Base-by-base conservation (phyloP, 1,139 yeast genomes). In the Arxiozyma telluris region DNA sequence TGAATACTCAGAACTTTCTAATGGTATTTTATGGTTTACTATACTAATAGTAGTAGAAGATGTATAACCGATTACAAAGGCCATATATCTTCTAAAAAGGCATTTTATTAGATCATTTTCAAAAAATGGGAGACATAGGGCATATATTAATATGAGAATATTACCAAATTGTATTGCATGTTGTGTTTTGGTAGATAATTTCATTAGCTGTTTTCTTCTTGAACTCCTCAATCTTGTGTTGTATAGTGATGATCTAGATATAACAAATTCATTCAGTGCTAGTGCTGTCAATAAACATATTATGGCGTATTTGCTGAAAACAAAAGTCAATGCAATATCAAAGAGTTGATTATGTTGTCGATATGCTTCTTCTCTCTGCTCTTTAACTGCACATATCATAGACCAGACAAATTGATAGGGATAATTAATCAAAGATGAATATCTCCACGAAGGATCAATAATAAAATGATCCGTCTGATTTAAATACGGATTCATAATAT, bases 1-100 rank as follows among this genome's bases (percentile, higher is more conserved):
- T 1, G 70, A 60, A 51, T 62, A 66, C 43, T 67, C 70, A 4
- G 65, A 58, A 27, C 63, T 65, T 49, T 66, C 70, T 56, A 67
- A 54, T 3, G 71, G 70, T 23, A 59, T 58, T 17, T 22, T 46
- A 22, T 46, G 49, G 20, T 46, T 46, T 15, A 34, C 30, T 46
- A 46, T 38, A n/a, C 49, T 46, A 15, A 46, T 17, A n/a, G 43
- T 46, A 7, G 42, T 46, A 20, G 41, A 20, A 15, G 18, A 15
- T 6, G 42, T 4, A 38, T 34, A 46, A 17, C 49, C 23, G 3
- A 46, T 34, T 12, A 46, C 42, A 22, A 46, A 46, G 15, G 43
- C 43, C 21, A 46, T 11, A 21, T 34, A 46, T 46, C 49, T 46
- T 38, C 21, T 38, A 15, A 46, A 46, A 18, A 46, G 41, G 38